Percentiles rank a stretch among this genome's conserved stretches.
Evolutionary conservation across 352 stramenopile species (phyloP).

Genomic region (Globisporangium irregulare): DNA sequence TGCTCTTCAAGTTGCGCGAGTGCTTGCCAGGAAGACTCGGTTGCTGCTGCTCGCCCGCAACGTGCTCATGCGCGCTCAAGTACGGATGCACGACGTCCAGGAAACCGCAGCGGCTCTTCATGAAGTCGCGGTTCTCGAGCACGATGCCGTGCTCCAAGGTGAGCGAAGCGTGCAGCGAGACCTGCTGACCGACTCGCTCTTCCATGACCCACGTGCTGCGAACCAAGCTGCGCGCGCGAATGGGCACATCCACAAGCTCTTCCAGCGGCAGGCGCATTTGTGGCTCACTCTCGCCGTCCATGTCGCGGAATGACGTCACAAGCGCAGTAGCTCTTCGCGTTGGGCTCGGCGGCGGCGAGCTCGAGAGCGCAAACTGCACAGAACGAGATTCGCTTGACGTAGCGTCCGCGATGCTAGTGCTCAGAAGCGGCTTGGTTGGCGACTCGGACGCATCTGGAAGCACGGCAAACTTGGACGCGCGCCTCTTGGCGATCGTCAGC

Average conservation of each 20-base stretch:
- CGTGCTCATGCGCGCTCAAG: conserved; percentile 23
- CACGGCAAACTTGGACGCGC: conserved; percentile 19
- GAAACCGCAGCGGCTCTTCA: conserved; percentile 46
- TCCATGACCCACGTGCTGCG: conserved; percentile 25
- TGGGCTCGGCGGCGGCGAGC: conserved; percentile 16
- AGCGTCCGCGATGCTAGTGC: conserved; percentile 14
- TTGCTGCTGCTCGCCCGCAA: not conserved
- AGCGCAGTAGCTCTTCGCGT: not conserved
- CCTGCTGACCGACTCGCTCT: conserved; percentile 18
- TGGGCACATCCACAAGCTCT: conserved; percentile 24
- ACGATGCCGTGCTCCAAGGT: conserved; percentile 26
- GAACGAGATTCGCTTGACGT: conserved; percentile 21
- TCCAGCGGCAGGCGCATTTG: conserved; percentile 23
- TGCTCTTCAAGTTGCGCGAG: not conserved
- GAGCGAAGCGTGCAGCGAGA: conserved; percentile 17
- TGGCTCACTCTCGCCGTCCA: not conserved
- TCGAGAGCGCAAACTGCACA: conserved; percentile 14
- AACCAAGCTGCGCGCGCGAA: conserved; percentile 32
- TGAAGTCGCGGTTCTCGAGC: conserved; percentile 21
- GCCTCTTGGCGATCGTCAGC: not conserved
- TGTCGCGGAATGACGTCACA: not conserved
- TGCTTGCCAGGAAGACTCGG: not conserved
- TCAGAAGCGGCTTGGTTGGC: conserved; percentile 12
- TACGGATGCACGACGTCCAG: conserved; percentile 39
- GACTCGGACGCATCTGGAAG: conserved; percentile 14